Evolutionary conservation across 371 early-diverging fungal species (phyloP).

Genomic region (Umbelopsis sp.): DNA sequence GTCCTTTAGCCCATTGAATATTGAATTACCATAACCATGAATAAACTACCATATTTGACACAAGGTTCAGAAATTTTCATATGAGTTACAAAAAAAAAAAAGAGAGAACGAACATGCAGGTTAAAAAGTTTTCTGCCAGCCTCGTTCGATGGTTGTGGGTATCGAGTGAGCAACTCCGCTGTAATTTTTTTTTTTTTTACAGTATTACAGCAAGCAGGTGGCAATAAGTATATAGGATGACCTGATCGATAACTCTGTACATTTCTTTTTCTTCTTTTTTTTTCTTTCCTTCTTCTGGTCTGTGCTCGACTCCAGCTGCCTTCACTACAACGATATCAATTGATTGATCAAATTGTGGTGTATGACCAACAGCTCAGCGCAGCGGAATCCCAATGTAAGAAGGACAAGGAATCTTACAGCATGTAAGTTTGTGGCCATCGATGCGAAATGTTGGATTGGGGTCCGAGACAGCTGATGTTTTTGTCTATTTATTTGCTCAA

Average conservation of each 20-base stretch:
- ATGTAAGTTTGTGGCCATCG: neutral
- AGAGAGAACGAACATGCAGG: neutral
- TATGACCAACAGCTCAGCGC: conserved; percentile 14
- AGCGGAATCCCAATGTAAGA: conserved; percentile 11
- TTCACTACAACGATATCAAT: conserved; percentile 1
- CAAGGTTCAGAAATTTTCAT: neutral
- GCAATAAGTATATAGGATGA: neutral
- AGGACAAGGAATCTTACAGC: conserved; percentile 12
- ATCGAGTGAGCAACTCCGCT: neutral
- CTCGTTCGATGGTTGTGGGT: too few relatives aligned
- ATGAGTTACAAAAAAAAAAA: conserved; percentile 3
- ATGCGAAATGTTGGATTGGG: too few relatives aligned
- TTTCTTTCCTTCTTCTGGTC: neutral
- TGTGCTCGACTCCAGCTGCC: neutral
- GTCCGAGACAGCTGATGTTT: too few relatives aligned
- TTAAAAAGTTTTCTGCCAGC: too few relatives aligned
- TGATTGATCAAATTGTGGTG: conserved; percentile 12
- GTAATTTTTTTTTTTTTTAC: neutral
- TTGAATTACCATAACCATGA: conserved; percentile 8
- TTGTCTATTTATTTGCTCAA: neutral
- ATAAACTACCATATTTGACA: conserved; percentile 15
- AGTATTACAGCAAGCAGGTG: neutral
- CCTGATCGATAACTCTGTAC: neutral
- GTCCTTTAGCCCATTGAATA: too few relatives aligned
- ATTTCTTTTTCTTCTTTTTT: neutral